Conservation (phyloP, 1,139 yeast genomes). For the Taphrina deformans region DNA sequence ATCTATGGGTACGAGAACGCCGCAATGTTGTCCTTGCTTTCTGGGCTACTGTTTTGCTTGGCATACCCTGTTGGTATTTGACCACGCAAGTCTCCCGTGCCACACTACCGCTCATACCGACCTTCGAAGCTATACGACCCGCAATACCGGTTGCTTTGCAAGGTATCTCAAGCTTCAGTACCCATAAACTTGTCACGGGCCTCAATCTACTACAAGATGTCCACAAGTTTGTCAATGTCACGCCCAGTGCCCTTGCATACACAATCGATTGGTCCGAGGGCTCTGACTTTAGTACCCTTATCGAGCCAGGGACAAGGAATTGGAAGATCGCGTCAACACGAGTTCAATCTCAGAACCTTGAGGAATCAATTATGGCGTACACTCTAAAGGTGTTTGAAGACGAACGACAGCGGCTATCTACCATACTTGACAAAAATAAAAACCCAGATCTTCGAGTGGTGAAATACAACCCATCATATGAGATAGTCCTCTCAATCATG, state of each 20-base stretch:
- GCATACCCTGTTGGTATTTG: conserved; percentile 69
- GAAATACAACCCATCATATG: conserved; percentile 60
- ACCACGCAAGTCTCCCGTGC: conserved; percentile 79
- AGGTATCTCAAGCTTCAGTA: conserved; percentile 51
- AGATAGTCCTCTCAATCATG: conserved; percentile 64
- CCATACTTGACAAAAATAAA: not conserved
- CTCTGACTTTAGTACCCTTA: not conserved
- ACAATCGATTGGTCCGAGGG: not conserved
- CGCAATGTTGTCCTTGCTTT: conserved; percentile 16
- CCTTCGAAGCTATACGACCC: conserved; percentile 2
- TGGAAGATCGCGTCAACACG: conserved; percentile 49
- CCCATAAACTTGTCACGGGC: conserved; percentile 56
- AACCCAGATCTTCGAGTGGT: conserved; percentile 30
- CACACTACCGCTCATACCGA: conserved; percentile 56
- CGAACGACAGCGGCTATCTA: not conserved
- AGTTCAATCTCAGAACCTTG: conserved; percentile 39
- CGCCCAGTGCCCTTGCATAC: conserved; percentile 44
- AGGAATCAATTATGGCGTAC: conserved; percentile 5
- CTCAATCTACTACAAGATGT: conserved; percentile 12
- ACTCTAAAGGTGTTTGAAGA: not conserved
- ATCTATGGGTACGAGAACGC: conserved; percentile 3
- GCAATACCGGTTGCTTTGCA: conserved; percentile 36
- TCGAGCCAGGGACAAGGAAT: conserved; percentile 42
- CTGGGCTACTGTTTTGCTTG: conserved; percentile 53
- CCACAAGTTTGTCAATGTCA: conserved; percentile 46